These are phyloP conservation scores for Avena eriantha DNA, from an alignment of 176 grass and related monocot species.

Conservation along the genomic window DNA sequence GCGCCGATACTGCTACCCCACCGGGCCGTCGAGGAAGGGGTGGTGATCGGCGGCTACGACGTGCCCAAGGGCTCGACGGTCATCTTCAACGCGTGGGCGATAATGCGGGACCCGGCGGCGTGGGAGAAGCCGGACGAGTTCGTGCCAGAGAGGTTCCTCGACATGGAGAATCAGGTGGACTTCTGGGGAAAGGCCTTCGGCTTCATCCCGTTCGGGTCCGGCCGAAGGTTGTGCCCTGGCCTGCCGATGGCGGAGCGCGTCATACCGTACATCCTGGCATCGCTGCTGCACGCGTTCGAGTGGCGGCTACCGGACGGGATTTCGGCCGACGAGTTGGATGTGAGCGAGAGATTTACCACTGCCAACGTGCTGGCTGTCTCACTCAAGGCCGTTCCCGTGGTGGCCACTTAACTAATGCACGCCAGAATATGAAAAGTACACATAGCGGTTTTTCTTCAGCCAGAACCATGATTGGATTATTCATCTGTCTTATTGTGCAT, in stretches of 20 bases:
- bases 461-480: too few species aligned
- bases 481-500: too few species aligned
- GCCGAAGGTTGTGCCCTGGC: slow-evolving; percentile 43
- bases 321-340: slow-evolving; percentile 16
- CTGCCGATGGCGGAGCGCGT: slow-evolving; percentile 31
- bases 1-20: too few species aligned
- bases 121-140: slow-evolving; percentile 45
- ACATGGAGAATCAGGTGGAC: background rate
- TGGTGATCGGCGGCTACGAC: too few species aligned
- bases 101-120: slow-evolving; percentile 30
- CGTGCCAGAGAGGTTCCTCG: slow-evolving; percentile 49
- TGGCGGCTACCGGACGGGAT: slow-evolving; percentile 43
- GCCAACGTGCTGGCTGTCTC: slow-evolving; percentile 1
- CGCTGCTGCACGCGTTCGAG: slow-evolving; percentile 43
- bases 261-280: slow-evolving; percentile 23
- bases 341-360: slow-evolving; percentile 21
- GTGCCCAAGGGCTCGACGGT: background rate
- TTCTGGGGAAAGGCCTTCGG: slow-evolving; percentile 15
- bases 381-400: slow-evolving; percentile 18
- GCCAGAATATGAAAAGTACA: too few species aligned
- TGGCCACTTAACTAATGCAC: background rate
- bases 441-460: too few species aligned
- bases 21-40: too few species aligned
- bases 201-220: slow-evolving; percentile 46
- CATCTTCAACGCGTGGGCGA: slow-evolving; percentile 6